Evolutionary conservation across 2,329 filamentous ascomycete species (phyloP).

Genomic region (Nemania diffusa): DNA sequence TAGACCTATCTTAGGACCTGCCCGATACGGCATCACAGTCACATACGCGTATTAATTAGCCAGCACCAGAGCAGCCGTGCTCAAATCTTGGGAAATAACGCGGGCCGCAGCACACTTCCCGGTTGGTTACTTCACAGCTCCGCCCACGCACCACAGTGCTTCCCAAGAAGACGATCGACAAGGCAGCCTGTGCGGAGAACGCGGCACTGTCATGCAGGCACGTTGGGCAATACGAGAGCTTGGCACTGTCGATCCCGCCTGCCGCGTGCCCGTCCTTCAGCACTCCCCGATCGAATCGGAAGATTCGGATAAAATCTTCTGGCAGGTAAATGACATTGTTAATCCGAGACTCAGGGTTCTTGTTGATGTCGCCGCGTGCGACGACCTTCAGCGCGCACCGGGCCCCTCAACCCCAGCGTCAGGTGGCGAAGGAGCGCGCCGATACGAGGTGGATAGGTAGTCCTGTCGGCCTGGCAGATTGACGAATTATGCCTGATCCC

Average conservation of each 20-base stretch:
- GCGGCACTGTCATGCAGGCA: slow-evolving; percentile 25
- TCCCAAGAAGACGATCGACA: slow-evolving; percentile 3
- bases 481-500: slow-evolving; percentile 19
- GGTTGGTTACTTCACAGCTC: background rate
- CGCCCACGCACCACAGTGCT: background rate
- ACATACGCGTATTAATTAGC: background rate
- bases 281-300: slow-evolving; percentile 27
- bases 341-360: slow-evolving; percentile 1
- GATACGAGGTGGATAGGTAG: slow-evolving; percentile 30
- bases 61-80: slow-evolving; percentile 6
- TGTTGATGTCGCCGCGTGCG: slow-evolving; percentile 6
- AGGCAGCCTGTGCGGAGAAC: slow-evolving; percentile 29
- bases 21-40: slow-evolving; percentile 1
- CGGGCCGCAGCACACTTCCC: background rate
- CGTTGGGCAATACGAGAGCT: slow-evolving; percentile 34
- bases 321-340: slow-evolving; percentile 4
- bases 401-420: slow-evolving; percentile 9
- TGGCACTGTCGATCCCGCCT: slow-evolving; percentile 35
- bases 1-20: slow-evolving; percentile 5
- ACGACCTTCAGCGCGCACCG: slow-evolving; percentile 3
- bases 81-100: slow-evolving; percentile 1
- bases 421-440: slow-evolving; percentile 20
- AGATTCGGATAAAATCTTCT: slow-evolving; percentile 16
- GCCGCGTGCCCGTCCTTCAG: slow-evolving; percentile 3
- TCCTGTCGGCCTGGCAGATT: slow-evolving; percentile 1